Evolutionary conservation across 768 basidiomycete species (phyloP).

Genomic region (Amanita rimosa): DNA sequence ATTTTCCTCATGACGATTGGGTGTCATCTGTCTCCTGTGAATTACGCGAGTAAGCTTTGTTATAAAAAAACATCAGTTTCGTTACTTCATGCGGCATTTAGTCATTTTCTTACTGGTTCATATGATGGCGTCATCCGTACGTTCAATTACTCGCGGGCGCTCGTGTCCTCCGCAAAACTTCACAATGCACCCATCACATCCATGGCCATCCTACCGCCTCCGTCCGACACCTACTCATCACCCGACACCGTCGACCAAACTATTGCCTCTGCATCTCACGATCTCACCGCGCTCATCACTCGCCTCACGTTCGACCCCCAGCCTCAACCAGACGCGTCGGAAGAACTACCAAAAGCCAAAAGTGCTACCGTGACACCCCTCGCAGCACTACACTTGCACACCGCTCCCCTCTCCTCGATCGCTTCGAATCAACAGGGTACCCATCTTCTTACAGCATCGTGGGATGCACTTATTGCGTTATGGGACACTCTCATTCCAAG

Average conservation of each 20-base stretch:
- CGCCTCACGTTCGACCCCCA: slow-evolving; percentile 20
- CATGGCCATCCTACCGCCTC: slow-evolving; percentile 31
- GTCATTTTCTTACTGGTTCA: slow-evolving; percentile 65
- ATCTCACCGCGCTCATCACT: slow-evolving; percentile 58
- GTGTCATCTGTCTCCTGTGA: slow-evolving; percentile 69
- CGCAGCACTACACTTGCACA: slow-evolving; percentile 77
- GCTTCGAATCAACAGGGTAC: slow-evolving; percentile 40
- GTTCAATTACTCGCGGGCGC: slow-evolving; percentile 59
- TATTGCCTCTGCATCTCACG: slow-evolving; percentile 68
- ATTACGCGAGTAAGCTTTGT: slow-evolving; percentile 15
- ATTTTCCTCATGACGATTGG: slow-evolving; percentile 89
- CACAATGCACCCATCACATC: slow-evolving; percentile 66
- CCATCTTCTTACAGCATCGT: slow-evolving; percentile 71
- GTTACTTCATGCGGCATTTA: slow-evolving; percentile 15
- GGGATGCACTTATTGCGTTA: slow-evolving; percentile 79
- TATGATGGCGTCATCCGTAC: slow-evolving; percentile 72
- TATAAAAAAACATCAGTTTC: neutral
- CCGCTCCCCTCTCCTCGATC: slow-evolving; percentile 67
- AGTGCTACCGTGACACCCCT: slow-evolving; percentile 27
- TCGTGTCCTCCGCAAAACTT: slow-evolving; percentile 33
- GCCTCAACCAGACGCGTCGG: neutral
- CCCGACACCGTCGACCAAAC: slow-evolving; percentile 20
- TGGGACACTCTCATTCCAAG: slow-evolving; percentile 61
- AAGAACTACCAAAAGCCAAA: slow-evolving; percentile 1
- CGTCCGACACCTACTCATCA: slow-evolving; percentile 2